Evolutionary conservation across 1,284 basidiomycete genomes (phyloP).

Genomic region (Melampsora abietis-canadensis): DNA sequence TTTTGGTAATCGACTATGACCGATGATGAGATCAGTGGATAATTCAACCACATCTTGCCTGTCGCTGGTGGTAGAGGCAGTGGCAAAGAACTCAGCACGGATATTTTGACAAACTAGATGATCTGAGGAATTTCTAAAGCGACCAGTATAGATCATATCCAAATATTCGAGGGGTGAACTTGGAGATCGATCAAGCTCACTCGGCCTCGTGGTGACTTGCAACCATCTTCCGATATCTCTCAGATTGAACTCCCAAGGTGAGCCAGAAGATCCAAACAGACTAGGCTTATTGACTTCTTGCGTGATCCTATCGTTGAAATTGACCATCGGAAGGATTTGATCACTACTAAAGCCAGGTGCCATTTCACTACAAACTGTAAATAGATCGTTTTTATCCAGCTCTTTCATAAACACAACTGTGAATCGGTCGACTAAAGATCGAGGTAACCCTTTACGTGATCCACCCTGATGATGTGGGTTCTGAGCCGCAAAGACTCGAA

Average conservation of each 20-base stretch:
- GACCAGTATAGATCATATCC: slow-evolving; percentile 72
- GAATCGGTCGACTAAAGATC: slow-evolving; percentile 96
- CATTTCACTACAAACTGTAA: slow-evolving; percentile 72
- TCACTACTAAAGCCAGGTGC: slow-evolving; percentile 64
- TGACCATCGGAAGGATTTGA: slow-evolving; percentile 66
- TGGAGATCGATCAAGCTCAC: slow-evolving; percentile 53
- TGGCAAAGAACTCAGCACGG: slow-evolving; percentile 64
- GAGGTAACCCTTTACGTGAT: slow-evolving; percentile 93
- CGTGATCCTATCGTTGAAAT: slow-evolving; percentile 73
- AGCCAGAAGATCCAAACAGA: slow-evolving; percentile 74
- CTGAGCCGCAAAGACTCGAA: slow-evolving; percentile 96
- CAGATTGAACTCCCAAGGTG: slow-evolving; percentile 98
- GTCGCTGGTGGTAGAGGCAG: slow-evolving; percentile 51
- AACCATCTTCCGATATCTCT: slow-evolving; percentile 91
- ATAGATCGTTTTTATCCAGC: slow-evolving; percentile 72
- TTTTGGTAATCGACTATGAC: slow-evolving; percentile 31
- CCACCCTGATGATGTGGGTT: slow-evolving; percentile 96
- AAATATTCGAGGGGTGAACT: slow-evolving; percentile 66
- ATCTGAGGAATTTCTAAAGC: slow-evolving; percentile 75
- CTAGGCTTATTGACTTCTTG: slow-evolving; percentile 67
- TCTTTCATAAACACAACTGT: slow-evolving; percentile 94
- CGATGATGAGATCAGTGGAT: slow-evolving; percentile 27
- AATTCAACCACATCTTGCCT: slow-evolving; percentile 50
- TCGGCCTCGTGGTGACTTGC: slow-evolving; percentile 53
- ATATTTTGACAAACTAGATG: slow-evolving; percentile 62